These are phyloP conservation scores for Gossypium anomalum DNA, from an alignment of 345 rosid species.

Conservation along the genomic window DNA sequence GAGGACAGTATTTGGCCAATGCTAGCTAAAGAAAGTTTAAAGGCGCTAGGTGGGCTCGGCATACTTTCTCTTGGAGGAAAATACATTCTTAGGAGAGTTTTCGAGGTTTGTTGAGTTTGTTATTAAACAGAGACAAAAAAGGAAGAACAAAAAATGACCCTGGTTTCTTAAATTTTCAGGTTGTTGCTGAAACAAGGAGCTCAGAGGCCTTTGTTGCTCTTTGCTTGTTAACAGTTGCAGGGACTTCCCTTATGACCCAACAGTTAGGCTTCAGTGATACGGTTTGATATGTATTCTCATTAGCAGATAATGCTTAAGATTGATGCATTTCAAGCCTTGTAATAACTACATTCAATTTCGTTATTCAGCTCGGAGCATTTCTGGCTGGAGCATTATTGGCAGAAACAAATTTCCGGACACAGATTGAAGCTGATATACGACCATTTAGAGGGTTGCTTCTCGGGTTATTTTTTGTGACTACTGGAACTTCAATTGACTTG, in stretches of 20 bases:
- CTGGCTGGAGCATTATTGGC: constrained; percentile 93
- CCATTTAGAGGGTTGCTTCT: constrained; percentile 97
- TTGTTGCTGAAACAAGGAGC: constrained; percentile 95
- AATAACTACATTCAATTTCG: constrained; percentile 11
- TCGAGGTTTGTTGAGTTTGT: constrained; percentile 55
- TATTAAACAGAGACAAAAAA: neutral
- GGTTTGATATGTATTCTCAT: constrained; percentile 35
- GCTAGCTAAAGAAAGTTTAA: constrained; percentile 87
- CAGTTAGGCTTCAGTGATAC: constrained; percentile 95
- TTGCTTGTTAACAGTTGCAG: constrained; percentile 87
- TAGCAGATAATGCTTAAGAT: constrained; percentile 8
- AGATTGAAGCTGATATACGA: constrained; percentile 97
- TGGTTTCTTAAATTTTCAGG: constrained; percentile 43
- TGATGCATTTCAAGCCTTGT: constrained; percentile 11
- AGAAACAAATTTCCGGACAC: constrained; percentile 93
- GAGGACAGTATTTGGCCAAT: constrained; percentile 83
- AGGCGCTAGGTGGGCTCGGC: constrained; percentile 83
- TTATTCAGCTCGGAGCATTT: constrained; percentile 92
- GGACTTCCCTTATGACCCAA: constrained; percentile 90
- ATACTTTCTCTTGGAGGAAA: constrained; percentile 91
- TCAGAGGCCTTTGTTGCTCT: constrained; percentile 96
- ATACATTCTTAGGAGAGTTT: constrained; percentile 69
- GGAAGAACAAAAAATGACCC: neutral
- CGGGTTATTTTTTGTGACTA: constrained; percentile 91
- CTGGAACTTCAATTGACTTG: constrained; percentile 93